A percentile compares a stretch with the other conserved stretches of the same genome.
Evolutionary conservation across 192 early-diverging fungal genomes (phyloP).

Genomic region (Rhizophagus prolifer): DNA sequence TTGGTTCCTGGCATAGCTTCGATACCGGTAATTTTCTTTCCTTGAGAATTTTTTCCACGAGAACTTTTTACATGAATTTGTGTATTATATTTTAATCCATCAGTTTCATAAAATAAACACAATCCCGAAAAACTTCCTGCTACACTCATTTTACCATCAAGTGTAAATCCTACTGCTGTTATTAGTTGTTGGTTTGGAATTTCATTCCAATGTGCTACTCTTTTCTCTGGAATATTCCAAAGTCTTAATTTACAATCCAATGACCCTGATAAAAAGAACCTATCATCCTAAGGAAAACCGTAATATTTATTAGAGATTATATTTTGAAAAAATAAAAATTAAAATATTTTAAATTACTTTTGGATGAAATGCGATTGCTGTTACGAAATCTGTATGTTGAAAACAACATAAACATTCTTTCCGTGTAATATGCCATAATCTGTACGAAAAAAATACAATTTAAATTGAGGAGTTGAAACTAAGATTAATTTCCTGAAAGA

Average conservation of each 20-base stretch:
- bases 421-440: conserved; percentile 79
- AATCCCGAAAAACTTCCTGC: conserved; percentile 76
- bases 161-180: conserved; percentile 78
- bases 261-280: conserved; percentile 77
- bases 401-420: conserved; percentile 78
- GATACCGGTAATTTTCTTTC: conserved; percentile 83
- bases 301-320: not conserved
- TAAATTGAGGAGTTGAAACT: no score
- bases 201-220: conserved; percentile 75
- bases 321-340: not conserved
- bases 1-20: conserved; percentile 57
- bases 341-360: conserved; percentile 26
- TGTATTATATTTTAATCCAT: conserved; percentile 77
- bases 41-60: conserved; percentile 57
- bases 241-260: conserved; percentile 76
- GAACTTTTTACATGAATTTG: conserved; percentile 72
- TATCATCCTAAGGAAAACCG: conserved; percentile 58
- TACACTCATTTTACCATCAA: conserved; percentile 67
- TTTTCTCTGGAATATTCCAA: conserved; percentile 81
- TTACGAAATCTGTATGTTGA: conserved; percentile 75
- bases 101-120: conserved; percentile 81
- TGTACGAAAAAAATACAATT: conserved; percentile 4
- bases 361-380: conserved; percentile 79
- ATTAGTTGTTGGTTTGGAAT: conserved; percentile 67
- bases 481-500: not conserved